Conservation (phyloP, 192 early-diverging fungal genomes). For the Backusella luteola region DNA sequence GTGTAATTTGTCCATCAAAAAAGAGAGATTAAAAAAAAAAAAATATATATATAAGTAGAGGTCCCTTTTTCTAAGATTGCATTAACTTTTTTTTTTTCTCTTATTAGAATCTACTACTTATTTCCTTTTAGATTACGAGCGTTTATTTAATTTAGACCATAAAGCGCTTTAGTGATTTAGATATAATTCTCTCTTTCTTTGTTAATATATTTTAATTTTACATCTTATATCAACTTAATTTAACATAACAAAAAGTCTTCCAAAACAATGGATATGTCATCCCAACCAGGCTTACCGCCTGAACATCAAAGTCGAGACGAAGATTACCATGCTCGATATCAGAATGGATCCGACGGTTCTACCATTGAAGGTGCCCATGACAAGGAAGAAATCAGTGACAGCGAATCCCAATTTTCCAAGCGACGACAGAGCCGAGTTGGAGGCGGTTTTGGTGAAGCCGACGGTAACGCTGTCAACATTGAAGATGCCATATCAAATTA, state of each 20-base stretch:
- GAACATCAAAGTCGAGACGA: neutral
- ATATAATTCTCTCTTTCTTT: neutral
- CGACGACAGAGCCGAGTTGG: neutral
- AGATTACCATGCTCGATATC: neutral
- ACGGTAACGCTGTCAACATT: conserved; percentile 33
- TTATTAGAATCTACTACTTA: neutral
- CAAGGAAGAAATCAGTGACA: neutral
- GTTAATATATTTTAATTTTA: neutral
- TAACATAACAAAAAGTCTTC: neutral
- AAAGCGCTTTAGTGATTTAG: neutral
- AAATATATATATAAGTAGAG: neutral
- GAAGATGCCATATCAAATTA: conserved; percentile 25
- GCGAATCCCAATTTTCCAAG: neutral
- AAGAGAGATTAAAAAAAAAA: neutral
- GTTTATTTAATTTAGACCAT: neutral
- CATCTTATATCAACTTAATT: neutral
- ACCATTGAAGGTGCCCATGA: neutral
- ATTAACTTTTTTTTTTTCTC: neutral
- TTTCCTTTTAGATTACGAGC: neutral
- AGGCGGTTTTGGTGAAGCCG: conserved; percentile 31
- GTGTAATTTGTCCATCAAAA: neutral
- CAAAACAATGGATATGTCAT: conserved; percentile 8
- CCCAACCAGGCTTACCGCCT: neutral
- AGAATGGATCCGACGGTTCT: neutral
- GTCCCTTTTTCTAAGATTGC: neutral